Conservation (phyloP, 495 filamentous ascomycete genomes). For the Penicillium ochrochloron region DNA sequence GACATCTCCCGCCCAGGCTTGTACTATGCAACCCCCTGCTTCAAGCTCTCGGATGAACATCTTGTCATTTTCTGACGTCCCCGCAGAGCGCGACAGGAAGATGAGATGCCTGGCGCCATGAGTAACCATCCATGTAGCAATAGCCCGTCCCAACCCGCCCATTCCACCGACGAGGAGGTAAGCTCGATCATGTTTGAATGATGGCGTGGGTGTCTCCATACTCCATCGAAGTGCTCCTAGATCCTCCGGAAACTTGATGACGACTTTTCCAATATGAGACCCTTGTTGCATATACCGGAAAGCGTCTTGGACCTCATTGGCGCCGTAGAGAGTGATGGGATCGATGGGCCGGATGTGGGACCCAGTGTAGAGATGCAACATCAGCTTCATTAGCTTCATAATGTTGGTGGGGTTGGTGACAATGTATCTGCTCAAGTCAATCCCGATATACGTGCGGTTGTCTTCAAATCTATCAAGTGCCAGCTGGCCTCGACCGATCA, state of each 20-base stretch:
- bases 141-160: background rate
- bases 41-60: background rate
- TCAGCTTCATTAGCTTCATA: background rate
- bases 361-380: background rate
- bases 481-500: slow-evolving; percentile 1
- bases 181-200: background rate
- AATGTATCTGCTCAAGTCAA: background rate
- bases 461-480: slow-evolving; percentile 2
- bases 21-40: background rate
- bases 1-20: background rate
- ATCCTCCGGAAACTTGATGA: slow-evolving; percentile 1
- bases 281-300: slow-evolving; percentile 14
- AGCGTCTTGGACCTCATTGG: background rate
- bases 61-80: background rate
- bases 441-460: background rate
- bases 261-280: slow-evolving; percentile 8
- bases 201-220: background rate
- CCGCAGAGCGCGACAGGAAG: background rate
- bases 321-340: slow-evolving; percentile 3
- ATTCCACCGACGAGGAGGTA: background rate
- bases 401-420: background rate
- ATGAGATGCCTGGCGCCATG: background rate
- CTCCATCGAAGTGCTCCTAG: background rate
- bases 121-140: background rate
- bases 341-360: background rate